Conservation (phyloP, 768 basidiomycete genomes). For the Suillus discolor region DNA sequence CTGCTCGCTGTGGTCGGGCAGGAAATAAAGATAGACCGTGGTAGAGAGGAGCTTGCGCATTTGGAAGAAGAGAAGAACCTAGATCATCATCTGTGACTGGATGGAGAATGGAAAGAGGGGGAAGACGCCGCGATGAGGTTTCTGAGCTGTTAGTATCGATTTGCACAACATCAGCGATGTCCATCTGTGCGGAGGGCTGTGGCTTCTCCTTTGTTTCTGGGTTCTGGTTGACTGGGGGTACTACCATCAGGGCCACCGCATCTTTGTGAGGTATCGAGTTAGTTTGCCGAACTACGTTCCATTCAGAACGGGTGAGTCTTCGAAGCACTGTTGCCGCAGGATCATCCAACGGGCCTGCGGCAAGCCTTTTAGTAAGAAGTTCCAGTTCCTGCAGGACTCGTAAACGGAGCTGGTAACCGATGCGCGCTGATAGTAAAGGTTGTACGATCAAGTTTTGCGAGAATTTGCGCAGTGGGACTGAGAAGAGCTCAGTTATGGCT, state of each 20-base stretch:
- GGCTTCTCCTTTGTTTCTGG: slow-evolving; percentile 48
- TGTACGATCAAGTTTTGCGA: slow-evolving; percentile 37
- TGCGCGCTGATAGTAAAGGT: slow-evolving; percentile 52
- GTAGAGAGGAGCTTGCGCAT: slow-evolving; percentile 59
- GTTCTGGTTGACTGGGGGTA: slow-evolving; percentile 65
- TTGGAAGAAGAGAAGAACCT: slow-evolving; percentile 31
- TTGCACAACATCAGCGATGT: background rate
- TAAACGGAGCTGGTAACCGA: slow-evolving; percentile 67
- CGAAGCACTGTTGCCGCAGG: slow-evolving; percentile 50
- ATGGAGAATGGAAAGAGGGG: slow-evolving; percentile 30
- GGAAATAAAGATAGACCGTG: slow-evolving; percentile 70
- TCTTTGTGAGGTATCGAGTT: slow-evolving; percentile 50
- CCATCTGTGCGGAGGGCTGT: slow-evolving; percentile 31
- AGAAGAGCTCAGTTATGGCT: slow-evolving; percentile 10
- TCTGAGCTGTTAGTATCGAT: background rate
- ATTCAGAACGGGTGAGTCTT: slow-evolving; percentile 66
- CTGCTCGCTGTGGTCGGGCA: slow-evolving; percentile 57
- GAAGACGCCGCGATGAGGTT: slow-evolving; percentile 15
- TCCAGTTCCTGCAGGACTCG: slow-evolving; percentile 78
- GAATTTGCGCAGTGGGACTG: slow-evolving; percentile 28
- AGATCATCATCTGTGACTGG: slow-evolving; percentile 15
- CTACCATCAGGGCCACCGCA: slow-evolving; percentile 68
- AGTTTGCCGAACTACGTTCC: slow-evolving; percentile 47
- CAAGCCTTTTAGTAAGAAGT: slow-evolving; percentile 51
- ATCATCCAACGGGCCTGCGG: slow-evolving; percentile 23